Conservation (phyloP, 306 rosid species). For the Hylodesmum podocarpum region DNA sequence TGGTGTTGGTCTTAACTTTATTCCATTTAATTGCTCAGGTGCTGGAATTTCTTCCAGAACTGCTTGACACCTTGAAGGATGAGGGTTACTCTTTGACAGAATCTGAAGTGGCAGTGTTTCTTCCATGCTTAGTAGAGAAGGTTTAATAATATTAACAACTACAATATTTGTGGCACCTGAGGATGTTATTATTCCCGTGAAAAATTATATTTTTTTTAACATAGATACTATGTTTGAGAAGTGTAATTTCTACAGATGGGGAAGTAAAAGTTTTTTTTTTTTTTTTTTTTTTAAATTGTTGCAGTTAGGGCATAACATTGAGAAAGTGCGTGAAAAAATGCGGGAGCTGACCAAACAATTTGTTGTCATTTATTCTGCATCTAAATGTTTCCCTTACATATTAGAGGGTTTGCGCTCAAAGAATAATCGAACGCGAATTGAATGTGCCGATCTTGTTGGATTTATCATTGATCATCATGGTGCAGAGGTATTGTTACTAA, state of each 20-base stretch:
- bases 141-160: conserved; percentile 41
- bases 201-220: too few relatives aligned
- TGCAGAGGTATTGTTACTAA: conserved; percentile 63
- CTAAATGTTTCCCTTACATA: conserved; percentile 88
- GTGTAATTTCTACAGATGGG: neutral
- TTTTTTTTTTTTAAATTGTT: conserved; percentile 29
- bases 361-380: conserved; percentile 68
- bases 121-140: conserved; percentile 96
- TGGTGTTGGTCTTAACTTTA: neutral
- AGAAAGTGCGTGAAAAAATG: conserved; percentile 92
- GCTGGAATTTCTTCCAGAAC: conserved; percentile 91
- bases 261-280: neutral
- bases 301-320: conserved; percentile 97
- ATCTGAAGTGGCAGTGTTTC: conserved; percentile 87
- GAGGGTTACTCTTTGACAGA: conserved; percentile 81
- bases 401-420: conserved; percentile 97
- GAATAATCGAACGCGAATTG: conserved; percentile 94
- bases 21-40: conserved; percentile 53
- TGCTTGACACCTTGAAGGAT: conserved; percentile 79
- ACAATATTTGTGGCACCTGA: neutral
- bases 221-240: neutral
- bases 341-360: conserved; percentile 90
- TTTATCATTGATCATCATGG: conserved; percentile 83
- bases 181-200: neutral
- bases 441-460: conserved; percentile 93